Evolutionary conservation across 345 rosid genomes (phyloP), one percentile per base, ranked within the genome.

Genomic region (Eutrema heterophyllum): DNA sequence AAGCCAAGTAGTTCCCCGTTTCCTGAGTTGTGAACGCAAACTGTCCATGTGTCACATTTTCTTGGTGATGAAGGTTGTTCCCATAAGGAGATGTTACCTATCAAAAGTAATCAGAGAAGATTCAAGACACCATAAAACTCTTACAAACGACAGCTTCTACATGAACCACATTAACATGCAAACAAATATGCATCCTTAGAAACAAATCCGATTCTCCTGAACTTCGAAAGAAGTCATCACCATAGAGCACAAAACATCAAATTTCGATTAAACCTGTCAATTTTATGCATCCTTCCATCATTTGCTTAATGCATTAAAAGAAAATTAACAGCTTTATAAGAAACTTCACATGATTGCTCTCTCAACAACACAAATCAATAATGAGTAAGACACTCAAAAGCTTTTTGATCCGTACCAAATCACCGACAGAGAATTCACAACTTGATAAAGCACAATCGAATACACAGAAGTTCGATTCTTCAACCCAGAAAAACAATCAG

Each of bases 21-120:
- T 95, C 98, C 27, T 84, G 84, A 59, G 88, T 90, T 9, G 97
- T 95, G 69, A 92, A 95, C 7, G 97, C 97, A 83, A 95, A 95
- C 73, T 86, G 92, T 72, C 97, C 98, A 63, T 90, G 83, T 4
- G 92, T 87, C 70, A 83, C 91, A 79, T 88, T 88, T 14, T 87
- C 96, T 70, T 38, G 76, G 14, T 75, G 82, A 78, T 95, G 89
- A 81, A 92, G 94, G 72, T 59, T 75, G 75, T 85, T 87, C 55
- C 92, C 99, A 69, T 80, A 86, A 11, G 99, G 98, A 6, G 99
- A 92, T 9, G 98, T 85, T 43, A 92, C 96, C 97, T 92, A 65
- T 11, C 48, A 9, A 35, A 32, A 33, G n/a, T 21, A 38, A 60
- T 18, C 46, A 77, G 1, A 64, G 5, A 36, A 50, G 49, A 18